Base-by-base conservation (phyloP, 2,329 filamentous ascomycete genomes). In the Amylocarpus encephaloides region DNA sequence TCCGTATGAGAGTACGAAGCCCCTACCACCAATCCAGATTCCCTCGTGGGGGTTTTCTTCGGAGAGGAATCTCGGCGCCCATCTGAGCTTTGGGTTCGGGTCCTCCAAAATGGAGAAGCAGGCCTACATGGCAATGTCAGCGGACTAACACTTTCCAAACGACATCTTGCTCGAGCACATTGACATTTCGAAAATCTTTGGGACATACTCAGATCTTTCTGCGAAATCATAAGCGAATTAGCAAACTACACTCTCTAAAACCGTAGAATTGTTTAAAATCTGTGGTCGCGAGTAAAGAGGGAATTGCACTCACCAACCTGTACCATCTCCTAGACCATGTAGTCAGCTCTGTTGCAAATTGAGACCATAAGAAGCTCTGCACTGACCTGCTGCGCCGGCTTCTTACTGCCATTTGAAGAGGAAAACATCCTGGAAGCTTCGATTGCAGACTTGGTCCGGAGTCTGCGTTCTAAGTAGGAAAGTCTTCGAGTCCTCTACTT, bases 1-100 rank as follows among this genome's bases (percentile, higher is more conserved):
- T 97, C 91, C 26, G 92, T 88, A 70, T 98, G 93, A 12, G 93
- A 97, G 67, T 98, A 98, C 41, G 91, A 86, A 50, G 93, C 93
- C 60, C 93, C 93, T 52, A 97, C 86, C 33, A 98, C 87, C 54
- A 92, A 79, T 63, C 75, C 81, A 45, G 82, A 72, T 60, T 86
- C 83, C 66, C 79, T 77, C 46, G 72, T 66, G 60, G 73, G 57
- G 5, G 18, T 18, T 62, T 75, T 77, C 66, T 77, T 82, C 33
- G 75, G 68, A 15, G 73, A 71, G 50, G 71, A 64, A 70, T 73
- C 74, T 70, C 66, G 73, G 70, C 70, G 80, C 72, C 68, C 78
- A 76, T 76, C 70, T 70, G 76, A 71, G 41, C 76, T 73, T 59
- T 75, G 71, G 50, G 74, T 74, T 53, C 80, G 71, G 50, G 74